A percentile compares a stretch with the other conserved stretches of the same genome.
These are phyloP conservation scores for Macrophomina pseudophaseolina DNA, from an alignment of 2,329 filamentous ascomycete genomes.

Conservation along the genomic window DNA sequence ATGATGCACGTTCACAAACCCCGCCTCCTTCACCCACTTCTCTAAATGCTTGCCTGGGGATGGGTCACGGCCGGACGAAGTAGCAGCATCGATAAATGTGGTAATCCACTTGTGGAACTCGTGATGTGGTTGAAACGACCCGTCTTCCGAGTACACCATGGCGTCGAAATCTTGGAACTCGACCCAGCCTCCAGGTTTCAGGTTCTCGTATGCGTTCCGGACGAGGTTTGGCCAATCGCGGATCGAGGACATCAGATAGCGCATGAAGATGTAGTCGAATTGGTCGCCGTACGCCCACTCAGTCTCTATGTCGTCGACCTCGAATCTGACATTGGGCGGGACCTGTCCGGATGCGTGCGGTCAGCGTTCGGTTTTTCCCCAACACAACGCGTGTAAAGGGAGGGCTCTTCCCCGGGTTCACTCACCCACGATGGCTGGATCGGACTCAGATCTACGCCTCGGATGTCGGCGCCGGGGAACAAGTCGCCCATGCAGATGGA, in stretches of 20 bases:
- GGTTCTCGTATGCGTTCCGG: conserved; percentile 35
- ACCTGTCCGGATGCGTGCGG: conserved; percentile 27
- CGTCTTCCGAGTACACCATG: conserved; percentile 1
- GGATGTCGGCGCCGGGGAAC: conserved; percentile 1
- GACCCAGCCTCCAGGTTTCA: conserved; percentile 41
- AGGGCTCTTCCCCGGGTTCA: no score
- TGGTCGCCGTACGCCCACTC: conserved; percentile 43
- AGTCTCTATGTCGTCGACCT: conserved; percentile 49
- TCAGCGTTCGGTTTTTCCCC: no score
- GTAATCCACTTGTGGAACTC: conserved; percentile 6
- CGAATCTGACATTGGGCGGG: conserved; percentile 48
- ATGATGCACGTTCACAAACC: conserved; percentile 42
- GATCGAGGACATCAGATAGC: conserved; percentile 39
- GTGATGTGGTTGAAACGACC: neutral
- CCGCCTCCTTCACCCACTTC: conserved; percentile 37
- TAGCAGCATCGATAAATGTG: conserved; percentile 2
- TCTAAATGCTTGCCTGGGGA: conserved; percentile 32
- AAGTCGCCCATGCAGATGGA: conserved; percentile 4
- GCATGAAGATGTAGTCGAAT: conserved; percentile 43
- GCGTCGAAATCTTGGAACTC: conserved; percentile 40
- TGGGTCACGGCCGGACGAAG: neutral
- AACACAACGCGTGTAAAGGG: no score
- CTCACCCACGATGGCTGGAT: conserved; percentile 5
- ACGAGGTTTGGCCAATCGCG: conserved; percentile 41
- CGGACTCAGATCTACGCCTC: conserved; percentile 11